Conservation (phyloP, 169 alveolate genomes). For the Cryptosporidium sp. region DNA sequence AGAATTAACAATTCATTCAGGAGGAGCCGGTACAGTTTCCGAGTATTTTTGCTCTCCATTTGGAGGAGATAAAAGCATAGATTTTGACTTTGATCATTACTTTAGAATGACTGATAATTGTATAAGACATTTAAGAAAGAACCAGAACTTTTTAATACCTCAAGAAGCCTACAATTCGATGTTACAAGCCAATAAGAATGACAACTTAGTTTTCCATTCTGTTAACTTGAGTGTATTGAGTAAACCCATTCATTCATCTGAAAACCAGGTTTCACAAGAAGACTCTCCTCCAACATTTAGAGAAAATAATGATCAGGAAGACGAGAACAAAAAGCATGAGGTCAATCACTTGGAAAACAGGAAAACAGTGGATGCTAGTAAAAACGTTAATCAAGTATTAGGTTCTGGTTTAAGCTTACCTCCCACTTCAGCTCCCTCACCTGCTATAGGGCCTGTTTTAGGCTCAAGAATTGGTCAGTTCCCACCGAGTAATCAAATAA, state of each 20-base stretch:
- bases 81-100: slow-evolving; percentile 41
- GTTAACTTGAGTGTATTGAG: background rate
- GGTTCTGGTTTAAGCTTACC: background rate
- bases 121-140: slow-evolving; percentile 25
- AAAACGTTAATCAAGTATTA: background rate
- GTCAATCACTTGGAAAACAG: background rate
- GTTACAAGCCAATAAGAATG: slow-evolving; percentile 44
- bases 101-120: slow-evolving; percentile 25
- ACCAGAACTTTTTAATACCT: slow-evolving; percentile 52
- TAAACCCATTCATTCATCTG: background rate
- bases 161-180: slow-evolving; percentile 60
- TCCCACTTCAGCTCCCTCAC: background rate
- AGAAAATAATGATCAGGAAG: background rate
- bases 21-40: slow-evolving; percentile 82
- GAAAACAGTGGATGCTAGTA: background rate
- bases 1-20: slow-evolving; percentile 86
- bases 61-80: slow-evolving; percentile 55
- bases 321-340: background rate
- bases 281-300: slow-evolving; percentile 61
- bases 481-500: background rate
- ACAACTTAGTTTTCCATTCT: slow-evolving; percentile 2
- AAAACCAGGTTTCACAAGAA: background rate
- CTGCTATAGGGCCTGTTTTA: background rate
- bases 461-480: background rate
- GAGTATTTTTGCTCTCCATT: slow-evolving; percentile 82